Evolutionary conservation across 2,329 filamentous ascomycete species (phyloP), one percentile per base, ranked within the genome.

Genomic region (Cryphonectria radicalis): DNA sequence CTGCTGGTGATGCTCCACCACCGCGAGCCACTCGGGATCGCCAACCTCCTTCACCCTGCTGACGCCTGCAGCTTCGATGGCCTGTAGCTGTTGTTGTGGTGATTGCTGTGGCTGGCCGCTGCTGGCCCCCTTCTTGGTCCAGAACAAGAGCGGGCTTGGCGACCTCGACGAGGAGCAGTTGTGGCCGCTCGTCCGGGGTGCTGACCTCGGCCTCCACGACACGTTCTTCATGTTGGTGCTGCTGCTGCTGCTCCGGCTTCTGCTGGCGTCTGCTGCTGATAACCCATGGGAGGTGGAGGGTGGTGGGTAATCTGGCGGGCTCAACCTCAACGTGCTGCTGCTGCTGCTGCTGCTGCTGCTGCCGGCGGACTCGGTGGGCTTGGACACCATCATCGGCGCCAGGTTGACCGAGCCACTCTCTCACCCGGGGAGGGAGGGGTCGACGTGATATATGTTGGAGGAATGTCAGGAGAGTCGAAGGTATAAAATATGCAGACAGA

Each of bases 131-230:
- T 59, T 73, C 68, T 55, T 68, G 62, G 14, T 40, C 72, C 68
- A 70, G 28, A 72, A 59, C 10, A 62, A 50, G 22, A 73, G 55
- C 0, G 72, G 70, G 50, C 68, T 70, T 40, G 68, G 53, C 17
- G 70, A 62, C 62, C 67, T 68, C 50, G 67, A 42, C 46, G 46
- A 19, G 43, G 43, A n/a, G 46, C 3, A 2, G 6, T 50, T 19
- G 7, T n/a, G 19, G 60, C 50, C 43, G 68, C 67, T 67, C 42
- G 63, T 55, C 50, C 32, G 50, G 60, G 72, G 67, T 66, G 72
- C 72, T 62, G 72, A 73, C n/a, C 68, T 59, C 35, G 72, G 72
- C n/a, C 72, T 50, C 70, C 68, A 72, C 55, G 65, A 25, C 11
- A n/a, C 50, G 57, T 19, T 64, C 43, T 64, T 64, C 60, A 64